These are phyloP conservation scores for Ustilago tritici DNA, from an alignment of 1,284 basidiomycete genomes.

Conservation along the genomic window DNA sequence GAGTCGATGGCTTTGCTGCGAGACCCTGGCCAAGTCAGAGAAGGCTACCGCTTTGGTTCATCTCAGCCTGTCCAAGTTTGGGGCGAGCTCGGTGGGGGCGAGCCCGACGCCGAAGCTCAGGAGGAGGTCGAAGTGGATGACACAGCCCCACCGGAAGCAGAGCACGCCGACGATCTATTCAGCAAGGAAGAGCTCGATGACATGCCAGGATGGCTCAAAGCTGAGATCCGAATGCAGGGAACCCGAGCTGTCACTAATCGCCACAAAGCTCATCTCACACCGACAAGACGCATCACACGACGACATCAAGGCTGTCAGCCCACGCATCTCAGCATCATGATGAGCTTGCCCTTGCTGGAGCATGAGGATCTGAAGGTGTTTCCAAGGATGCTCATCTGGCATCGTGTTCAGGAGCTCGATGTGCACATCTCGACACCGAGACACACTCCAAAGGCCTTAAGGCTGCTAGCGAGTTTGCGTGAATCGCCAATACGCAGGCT, in stretches of 20 bases:
- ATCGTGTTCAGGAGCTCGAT: constrained; percentile 64
- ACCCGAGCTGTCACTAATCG: constrained; percentile 52
- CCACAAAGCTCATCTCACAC: constrained; percentile 61
- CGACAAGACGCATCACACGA: constrained; percentile 31
- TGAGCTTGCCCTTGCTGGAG: constrained; percentile 62
- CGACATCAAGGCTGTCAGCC: constrained; percentile 56
- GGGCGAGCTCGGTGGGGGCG: constrained; percentile 35
- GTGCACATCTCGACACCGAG: constrained; percentile 55
- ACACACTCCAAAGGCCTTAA: constrained; percentile 53
- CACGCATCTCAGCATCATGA: constrained; percentile 57
- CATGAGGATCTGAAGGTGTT: constrained; percentile 63
- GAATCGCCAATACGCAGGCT: constrained; percentile 55
- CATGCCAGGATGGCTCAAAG: constrained; percentile 66
- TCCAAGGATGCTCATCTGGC: constrained; percentile 59
- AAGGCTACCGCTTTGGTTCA: constrained; percentile 45
- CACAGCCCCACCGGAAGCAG: constrained; percentile 18
- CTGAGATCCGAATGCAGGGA: constrained; percentile 51
- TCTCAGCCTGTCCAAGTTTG: constrained; percentile 55
- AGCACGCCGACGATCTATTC: constrained; percentile 41
- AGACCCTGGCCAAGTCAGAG: constrained; percentile 62
- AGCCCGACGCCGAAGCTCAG: constrained; percentile 14
- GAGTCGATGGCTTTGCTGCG: constrained; percentile 64
- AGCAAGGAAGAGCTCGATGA: constrained; percentile 52
- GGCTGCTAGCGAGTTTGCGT: constrained; percentile 49
- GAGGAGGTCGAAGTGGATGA: background rate